Percentiles rank a stretch among this genome's conserved stretches.
Conservation (phyloP, 2,329 filamentous ascomycete species). For the Teratosphaeria zuluensis region DNA sequence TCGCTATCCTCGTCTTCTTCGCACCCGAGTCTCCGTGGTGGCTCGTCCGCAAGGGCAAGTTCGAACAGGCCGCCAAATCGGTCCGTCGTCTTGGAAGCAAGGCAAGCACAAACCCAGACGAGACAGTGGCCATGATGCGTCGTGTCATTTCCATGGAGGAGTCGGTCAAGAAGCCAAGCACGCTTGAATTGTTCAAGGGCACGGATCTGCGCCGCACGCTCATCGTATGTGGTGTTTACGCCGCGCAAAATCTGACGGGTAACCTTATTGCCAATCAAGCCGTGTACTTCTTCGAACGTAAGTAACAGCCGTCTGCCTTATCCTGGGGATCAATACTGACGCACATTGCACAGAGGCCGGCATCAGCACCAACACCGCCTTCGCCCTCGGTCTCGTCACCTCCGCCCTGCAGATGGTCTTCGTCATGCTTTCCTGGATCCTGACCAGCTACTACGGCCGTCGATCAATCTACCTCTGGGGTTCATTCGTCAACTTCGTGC, state of each 20-base stretch:
- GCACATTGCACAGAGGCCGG: conserved; percentile 45
- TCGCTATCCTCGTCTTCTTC: conserved; percentile 43
- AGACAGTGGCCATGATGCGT: conserved; percentile 50
- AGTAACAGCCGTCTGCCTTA: conserved; percentile 20
- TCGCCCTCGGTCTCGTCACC: conserved; percentile 54
- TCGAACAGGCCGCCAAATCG: conserved; percentile 36
- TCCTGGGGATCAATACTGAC: conserved; percentile 6
- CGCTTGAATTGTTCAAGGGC: conserved; percentile 46
- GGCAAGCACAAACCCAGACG: conserved; percentile 26
- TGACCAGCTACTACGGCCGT: conserved; percentile 54
- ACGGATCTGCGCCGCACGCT: conserved; percentile 45
- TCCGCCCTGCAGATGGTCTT: conserved; percentile 53
- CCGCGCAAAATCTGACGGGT: conserved; percentile 48
- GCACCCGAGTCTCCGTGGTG: conserved; percentile 47
- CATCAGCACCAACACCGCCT: conserved; percentile 45
- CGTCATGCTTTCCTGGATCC: conserved; percentile 58
- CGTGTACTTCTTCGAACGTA: conserved; percentile 32
- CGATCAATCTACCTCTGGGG: conserved; percentile 57
- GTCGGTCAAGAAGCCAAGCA: conserved; percentile 37
- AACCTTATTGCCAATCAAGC: conserved; percentile 52
- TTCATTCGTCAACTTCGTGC: conserved; percentile 41
- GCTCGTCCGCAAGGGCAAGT: conserved; percentile 41
- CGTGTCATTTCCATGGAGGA: conserved; percentile 48
- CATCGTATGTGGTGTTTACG: conserved; percentile 49
- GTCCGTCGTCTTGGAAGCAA: conserved; percentile 39